Evolutionary conservation across 306 rosid species (phyloP), one percentile per base, ranked within the genome.

Genomic region (Carpinus viminea): DNA sequence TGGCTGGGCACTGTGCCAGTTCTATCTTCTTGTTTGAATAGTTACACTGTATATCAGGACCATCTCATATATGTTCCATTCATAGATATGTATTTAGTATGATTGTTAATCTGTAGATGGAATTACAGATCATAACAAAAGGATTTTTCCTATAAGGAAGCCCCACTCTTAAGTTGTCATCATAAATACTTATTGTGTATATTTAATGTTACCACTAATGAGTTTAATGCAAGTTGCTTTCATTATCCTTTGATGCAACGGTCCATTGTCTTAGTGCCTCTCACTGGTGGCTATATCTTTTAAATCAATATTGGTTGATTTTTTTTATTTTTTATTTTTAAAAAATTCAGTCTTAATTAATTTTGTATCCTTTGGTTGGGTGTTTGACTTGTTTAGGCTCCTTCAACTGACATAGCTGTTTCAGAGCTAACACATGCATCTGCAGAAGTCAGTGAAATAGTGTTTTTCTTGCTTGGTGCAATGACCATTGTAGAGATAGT

Each of bases 401-500:
- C 98, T 78, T 91, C 98, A 80, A 91, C 92, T 45, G 96, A 92
- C 66, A 82, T 95, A 80, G 98, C 97, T 85, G 90, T 91, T 84
- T 83, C 92, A 76, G 98, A 95, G 89, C 84, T 95, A 80, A 79
- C 89, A 65, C 95, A 83, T 74, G 95, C 98, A 20, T 92, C 96
- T 74, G 93, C 91, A 1, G 98, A 92, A 95, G 97, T 92, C 79
- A 92, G 98, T 84, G 96, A 91, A 84, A 92, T 95, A 84, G 98
- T 95, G 81, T 95, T 92, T 85, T 95, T 95, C 90, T 75, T 95
- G 89, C 91, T 95, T 72, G 98, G 97, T 68, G 98, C 98, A 69
- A 95, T 95, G 98, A 95, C 98, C 69, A 95, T 95, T 70, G 98
- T 95, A 68, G 98, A 95, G 83, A 88, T 95, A 53, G 76, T 95